These are phyloP conservation scores for Brassica incana DNA, from an alignment of 345 rosid species.

Conservation along the genomic window DNA sequence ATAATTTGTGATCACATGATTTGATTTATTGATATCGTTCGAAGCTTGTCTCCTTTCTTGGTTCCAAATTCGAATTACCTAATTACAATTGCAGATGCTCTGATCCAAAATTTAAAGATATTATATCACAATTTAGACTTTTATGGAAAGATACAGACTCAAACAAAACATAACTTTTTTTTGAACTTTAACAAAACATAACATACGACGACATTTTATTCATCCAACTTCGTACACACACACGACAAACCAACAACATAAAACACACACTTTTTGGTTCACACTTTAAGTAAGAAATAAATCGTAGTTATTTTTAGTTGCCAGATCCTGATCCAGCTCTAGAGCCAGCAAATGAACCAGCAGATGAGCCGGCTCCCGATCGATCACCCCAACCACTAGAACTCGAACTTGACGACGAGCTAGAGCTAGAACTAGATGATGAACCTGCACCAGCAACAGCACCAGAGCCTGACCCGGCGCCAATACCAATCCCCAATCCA, in stretches of 20 bases:
- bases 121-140: background rate
- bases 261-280: background rate
- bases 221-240: conserved; percentile 12
- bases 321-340: conserved; percentile 60
- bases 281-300: background rate
- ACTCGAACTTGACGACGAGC: conserved; percentile 50
- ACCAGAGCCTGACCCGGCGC: conserved; percentile 43
- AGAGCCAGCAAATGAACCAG: conserved; percentile 74
- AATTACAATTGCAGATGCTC: background rate
- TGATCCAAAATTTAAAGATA: conserved; percentile 7
- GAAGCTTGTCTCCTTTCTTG: background rate
- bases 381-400: conserved; percentile 38
- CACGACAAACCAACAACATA: conserved; percentile 14
- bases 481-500: conserved; percentile 51
- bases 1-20: background rate
- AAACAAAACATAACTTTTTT: conserved; percentile 8
- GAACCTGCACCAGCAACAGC: conserved; percentile 47
- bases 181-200: too few relatives aligned
- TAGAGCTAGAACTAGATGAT: conserved; percentile 51
- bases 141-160: conserved; percentile 14
- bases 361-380: conserved; percentile 47
- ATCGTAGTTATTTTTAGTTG: conserved; percentile 7
- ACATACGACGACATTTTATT: conserved; percentile 6
- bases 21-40: background rate
- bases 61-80: background rate